Evolutionary conservation across 352 stramenopile genomes (phyloP), one percentile per base, ranked within the genome.

Genomic region (Pythium aquatile): DNA sequence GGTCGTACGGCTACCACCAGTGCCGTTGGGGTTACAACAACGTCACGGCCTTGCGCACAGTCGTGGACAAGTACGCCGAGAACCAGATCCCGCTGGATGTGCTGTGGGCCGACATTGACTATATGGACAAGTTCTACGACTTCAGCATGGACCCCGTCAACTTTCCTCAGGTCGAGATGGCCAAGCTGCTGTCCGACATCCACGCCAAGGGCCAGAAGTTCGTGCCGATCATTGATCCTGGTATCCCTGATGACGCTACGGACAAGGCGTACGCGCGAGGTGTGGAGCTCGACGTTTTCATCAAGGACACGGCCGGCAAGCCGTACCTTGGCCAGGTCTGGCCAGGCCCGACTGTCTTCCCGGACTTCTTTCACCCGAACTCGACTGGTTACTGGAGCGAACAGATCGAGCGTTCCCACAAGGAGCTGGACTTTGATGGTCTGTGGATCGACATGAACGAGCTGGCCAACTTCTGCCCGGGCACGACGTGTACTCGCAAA

Each of bases 371-470:
- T 62, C 74, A 94, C 62, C 85, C 87, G 3, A 78, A 83, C 29
- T 68, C 78, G 17, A 77, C 73, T 2, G 49, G 32, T 2, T 96
- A 86, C 69, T 96, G 87, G 87, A 61, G 63, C 11, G 70, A 87
- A 47, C 81, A 93, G 64, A 66, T 94, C 29, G 35, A 61, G 17
- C 71, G 72, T 0, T 84, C 89, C 68, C 69, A 91, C 71, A 72
- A 85, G 24, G 72, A 49, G 9, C 49, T 82, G n/a, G 32, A 53
- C 1, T 90, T 80, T 47, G 85, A 96, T 49, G 85, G 87, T 26
- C 63, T 94, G 9, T 94, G 87, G 87, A 88, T 96, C 58, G 87
- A 96, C 66, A 96, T 96, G 87, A 96, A 96, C 68, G 87, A 96
- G 52, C 63, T 91, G 5, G 80, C 82, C 14, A 92, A 90, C 67